Evolutionary conservation across 2,329 filamentous ascomycete species (phyloP).

Genomic region (Clarireedia sp.): DNA sequence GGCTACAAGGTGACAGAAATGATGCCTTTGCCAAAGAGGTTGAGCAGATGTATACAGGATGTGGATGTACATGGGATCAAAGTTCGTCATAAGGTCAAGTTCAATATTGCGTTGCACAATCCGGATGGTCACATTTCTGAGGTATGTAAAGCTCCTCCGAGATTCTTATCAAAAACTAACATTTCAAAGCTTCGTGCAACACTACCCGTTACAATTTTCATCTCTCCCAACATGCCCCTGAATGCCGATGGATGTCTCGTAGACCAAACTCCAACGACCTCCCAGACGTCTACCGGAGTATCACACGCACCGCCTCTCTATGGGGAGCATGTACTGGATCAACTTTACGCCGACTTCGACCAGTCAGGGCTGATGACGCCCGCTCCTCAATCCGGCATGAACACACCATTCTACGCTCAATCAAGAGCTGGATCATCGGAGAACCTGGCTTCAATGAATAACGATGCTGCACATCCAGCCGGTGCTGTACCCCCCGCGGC

Average conservation of each 20-base stretch:
- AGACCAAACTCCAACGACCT: constrained; percentile 44
- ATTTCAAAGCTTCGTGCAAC: constrained; percentile 68
- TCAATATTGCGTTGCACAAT: constrained; percentile 86
- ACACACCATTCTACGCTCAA: constrained; percentile 67
- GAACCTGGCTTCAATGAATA: constrained; percentile 59
- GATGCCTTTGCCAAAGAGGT: constrained; percentile 67
- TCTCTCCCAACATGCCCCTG: constrained; percentile 85
- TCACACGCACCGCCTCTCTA: constrained; percentile 82
- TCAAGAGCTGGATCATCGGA: constrained; percentile 73
- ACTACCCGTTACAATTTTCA: constrained; percentile 86
- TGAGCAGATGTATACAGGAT: constrained; percentile 82
- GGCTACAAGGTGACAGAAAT: constrained; percentile 55
- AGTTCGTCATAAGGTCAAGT: constrained; percentile 83
- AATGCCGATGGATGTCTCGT: constrained; percentile 80
- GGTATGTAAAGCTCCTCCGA: constrained; percentile 37
- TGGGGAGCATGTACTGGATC: constrained; percentile 80
- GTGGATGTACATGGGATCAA: constrained; percentile 85
- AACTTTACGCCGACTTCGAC: constrained; percentile 83
- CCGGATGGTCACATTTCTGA: constrained; percentile 93
- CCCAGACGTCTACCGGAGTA: constrained; percentile 41
- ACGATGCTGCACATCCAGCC: constrained; percentile 36
- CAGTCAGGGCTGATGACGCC: constrained; percentile 74
- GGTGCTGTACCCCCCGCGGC: constrained; percentile 41
- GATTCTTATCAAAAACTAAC: constrained; percentile 13
- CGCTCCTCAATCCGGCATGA: constrained; percentile 60